Evolutionary conservation across 495 filamentous ascomycete genomes (phyloP), one percentile per base, ranked within the genome.

Genomic region (Aspergillus avenaceus): DNA sequence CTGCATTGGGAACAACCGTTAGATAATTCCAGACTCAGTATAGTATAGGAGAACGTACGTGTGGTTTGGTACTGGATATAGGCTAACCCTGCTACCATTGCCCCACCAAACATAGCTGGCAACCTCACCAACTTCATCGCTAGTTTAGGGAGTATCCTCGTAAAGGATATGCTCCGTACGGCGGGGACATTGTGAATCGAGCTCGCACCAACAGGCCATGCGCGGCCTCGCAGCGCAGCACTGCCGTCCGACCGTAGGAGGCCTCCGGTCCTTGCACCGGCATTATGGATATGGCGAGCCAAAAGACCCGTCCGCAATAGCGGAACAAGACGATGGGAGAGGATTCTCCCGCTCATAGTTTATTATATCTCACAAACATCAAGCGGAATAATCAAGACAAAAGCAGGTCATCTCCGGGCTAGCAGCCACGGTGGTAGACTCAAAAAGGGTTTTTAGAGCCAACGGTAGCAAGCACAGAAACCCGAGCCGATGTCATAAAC

Each of bases 21-120:
- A 75, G 69, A 49, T 43, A 41, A 38, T 44, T 23, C 42, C 34
- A 29, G 23, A 38, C 13, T 16, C 52, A 34, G 31, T 38, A 41
- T 12, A 28, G 18, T 40, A 34, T 6, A 45, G 24, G 50, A 41
- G 12, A 32, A 76, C 89, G 62, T 79, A 95, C 89, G 88, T 43
- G 85, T 84, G 53, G 93, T 92, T 71, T 97, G 95, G 66, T 97
- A 97, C 65, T 99, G 93, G 26, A 99, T 60, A 77, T 96, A 99
- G 34, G 88, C 88, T 25, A 93, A 62, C 4, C 88, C 87, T 6
- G 87, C 90, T 63, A 99, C 79, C 69, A 86, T 87, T 36, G 88
- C 84, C 34, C 88, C 90, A 27, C 91, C 93, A 63, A 95, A 90
- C 70, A 96, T 83, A 49, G 95, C 92, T 22, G 93, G 93, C 42